Evolutionary conservation across 1,284 basidiomycete species (phyloP).

Genomic region (Papiliotrema laurentii): DNA sequence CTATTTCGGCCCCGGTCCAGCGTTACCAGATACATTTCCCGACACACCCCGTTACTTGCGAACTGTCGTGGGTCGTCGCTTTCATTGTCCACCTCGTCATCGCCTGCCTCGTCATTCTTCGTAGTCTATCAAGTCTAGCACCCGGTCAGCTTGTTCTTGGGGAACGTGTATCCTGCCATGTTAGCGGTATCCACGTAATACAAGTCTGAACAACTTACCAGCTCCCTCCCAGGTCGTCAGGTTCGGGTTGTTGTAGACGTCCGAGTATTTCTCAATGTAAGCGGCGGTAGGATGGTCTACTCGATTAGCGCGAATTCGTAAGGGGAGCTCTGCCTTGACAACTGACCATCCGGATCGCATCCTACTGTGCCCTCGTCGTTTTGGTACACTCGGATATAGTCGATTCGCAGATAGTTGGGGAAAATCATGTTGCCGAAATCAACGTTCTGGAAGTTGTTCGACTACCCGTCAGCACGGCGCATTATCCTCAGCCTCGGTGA

Average conservation of each 20-base stretch:
- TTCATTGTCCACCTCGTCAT: too few species aligned
- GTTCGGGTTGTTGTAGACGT: conserved; percentile 46
- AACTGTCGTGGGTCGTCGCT: too few species aligned
- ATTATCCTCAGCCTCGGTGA: conserved; percentile 5
- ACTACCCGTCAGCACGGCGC: conserved; percentile 16
- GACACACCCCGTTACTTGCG: too few species aligned
- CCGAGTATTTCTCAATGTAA: conserved; percentile 37
- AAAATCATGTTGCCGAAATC: conserved; percentile 45
- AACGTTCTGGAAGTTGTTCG: conserved; percentile 49
- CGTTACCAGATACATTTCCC: too few species aligned
- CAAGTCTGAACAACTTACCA: conserved; percentile 11
- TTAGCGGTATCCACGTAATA: not conserved
- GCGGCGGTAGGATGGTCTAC: conserved; percentile 43
- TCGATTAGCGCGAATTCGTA: not conserved
- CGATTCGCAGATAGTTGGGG: conserved; percentile 49
- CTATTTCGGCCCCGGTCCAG: too few species aligned
- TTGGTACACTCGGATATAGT: conserved; percentile 53
- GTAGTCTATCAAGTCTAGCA: conserved; percentile 28
- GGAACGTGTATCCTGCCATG: conserved; percentile 35
- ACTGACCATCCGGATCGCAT: conserved; percentile 39
- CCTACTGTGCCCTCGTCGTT: conserved; percentile 45
- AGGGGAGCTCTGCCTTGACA: not conserved
- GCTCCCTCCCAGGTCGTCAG: conserved; percentile 44
- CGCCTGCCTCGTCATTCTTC: too few species aligned
- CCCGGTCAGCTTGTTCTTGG: conserved; percentile 40